Base-by-base conservation (phyloP, 331 rosid genomes). In the Malus hybrid region DNA sequence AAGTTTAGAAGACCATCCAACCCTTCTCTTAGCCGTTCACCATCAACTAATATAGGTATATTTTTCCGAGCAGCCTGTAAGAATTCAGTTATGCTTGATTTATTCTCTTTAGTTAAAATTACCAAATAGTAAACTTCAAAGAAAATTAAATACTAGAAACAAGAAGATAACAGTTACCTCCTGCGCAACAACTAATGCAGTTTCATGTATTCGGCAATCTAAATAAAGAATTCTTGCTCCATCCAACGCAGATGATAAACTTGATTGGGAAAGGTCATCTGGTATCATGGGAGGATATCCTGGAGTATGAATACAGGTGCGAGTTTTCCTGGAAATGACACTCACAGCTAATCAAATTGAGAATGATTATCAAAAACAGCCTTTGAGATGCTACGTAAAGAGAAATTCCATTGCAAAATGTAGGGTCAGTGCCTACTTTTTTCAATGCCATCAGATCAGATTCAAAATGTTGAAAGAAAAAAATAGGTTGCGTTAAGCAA, bases 211-310 rank as follows among this genome's bases (percentile, higher is more conserved):
- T 68, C 99, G 86, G 68, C 86, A 90, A 76, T 95, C 99, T 73
- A 86, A 86, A 80, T 87, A 95, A 66, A 71, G 96, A 61, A 92
- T 69, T 79, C 79, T 90, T 33, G 99, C 92, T 72, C 97, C 97
- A 80, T 92, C 84, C 86, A 95, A 48, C 28, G 91, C 88, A 77
- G 97, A 89, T 63, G 85, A 68, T 79, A 95, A 68, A 81, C 84
- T 90, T 20, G 84, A 82, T 70, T 48, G 79, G 6, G 96, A 30
- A 78, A 95, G 93, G 62, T 95, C 96, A 18, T 83, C 84, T 18
- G 97, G 97, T 66, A 80, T 73, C 99, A 92, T 86, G 66, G 91
- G 90, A 85, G 97, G 97, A 88, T 93, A 86, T 74, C 97, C 99
- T 18, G 96, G 86, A 74, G 97, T 95, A 86, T 83, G 88, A 71